Base-by-base conservation (phyloP, 148 eudicot species). In the Silene uniflora region DNA sequence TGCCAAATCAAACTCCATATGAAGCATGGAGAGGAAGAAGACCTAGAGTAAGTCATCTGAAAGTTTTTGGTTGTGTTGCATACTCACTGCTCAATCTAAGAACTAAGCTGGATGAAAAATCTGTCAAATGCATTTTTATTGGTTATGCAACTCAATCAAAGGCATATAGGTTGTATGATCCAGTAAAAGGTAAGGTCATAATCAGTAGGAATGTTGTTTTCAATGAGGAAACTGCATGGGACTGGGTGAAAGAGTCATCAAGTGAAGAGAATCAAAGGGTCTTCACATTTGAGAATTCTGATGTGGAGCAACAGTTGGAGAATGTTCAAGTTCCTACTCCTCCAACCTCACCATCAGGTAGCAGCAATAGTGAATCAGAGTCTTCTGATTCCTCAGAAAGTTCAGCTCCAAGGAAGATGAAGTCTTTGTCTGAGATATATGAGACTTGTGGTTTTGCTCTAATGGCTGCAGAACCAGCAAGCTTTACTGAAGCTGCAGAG, bases 141-240 rank as follows among this genome's bases (percentile, higher is more conserved):
- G 78, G 78, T 5, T 79, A 73, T 66, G 29, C 42, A 19, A 13
- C 67, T 5, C 14, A 73, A 6, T 79, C 73, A 13, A 79, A 80
- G 47, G 78, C 71, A 1, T 80, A 80, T 10, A 58, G 19, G 23
- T 18, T 80, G 16, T 80, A 42, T 74, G 63, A 75, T 18, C 78
- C 70, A 19, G 3, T 74, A 11, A 75, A 62, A 68, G 62, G 62
- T 0, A 69, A 74, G 7, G 5, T 75, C 1, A 60, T 69, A 2
- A 18, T 75, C 21, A 75, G 78, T 17, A 74, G 75, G 32, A 25
- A 74, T 68, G 70, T 80, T 0, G 16, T 74, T 0, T 74, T 80
- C 23, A 25, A 80, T 75, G 78, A 69, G 27, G 62, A n/a, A 3
- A 62, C 12, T 2, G n/a, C 29, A 1, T 80, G 71, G 78, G 17